phyloP scores from a whole-genome alignment of 2,329 filamentous ascomycete species.

The Phoma sp. region DNA sequence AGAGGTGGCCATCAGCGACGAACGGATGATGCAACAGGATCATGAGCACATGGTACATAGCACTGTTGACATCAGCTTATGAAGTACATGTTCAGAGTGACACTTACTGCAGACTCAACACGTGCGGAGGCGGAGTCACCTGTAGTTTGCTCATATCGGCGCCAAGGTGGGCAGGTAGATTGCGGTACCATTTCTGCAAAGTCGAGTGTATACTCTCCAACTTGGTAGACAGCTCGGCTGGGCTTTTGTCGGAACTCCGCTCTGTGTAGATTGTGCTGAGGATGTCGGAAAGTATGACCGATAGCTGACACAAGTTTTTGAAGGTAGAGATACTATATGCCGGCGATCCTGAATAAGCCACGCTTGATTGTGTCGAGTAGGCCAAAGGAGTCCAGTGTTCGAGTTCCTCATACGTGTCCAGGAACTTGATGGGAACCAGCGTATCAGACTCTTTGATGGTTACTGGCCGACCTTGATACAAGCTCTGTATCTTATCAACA shows the following conservation, averaged over 20 bases:
- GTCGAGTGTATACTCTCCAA: conserved; percentile 50
- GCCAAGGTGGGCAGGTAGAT: conserved; percentile 53
- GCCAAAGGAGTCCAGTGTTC: conserved; percentile 60
- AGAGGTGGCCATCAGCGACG: conserved; percentile 58
- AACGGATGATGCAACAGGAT: conserved; percentile 64
- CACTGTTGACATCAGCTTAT: conserved; percentile 18
- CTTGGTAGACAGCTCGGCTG: conserved; percentile 47
- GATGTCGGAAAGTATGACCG: conserved; percentile 54
- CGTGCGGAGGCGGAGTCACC: conserved; percentile 47
- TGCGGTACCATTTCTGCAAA: conserved; percentile 52
- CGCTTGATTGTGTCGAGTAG: conserved; percentile 29
- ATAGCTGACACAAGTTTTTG: conserved; percentile 52
- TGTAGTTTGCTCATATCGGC: conserved; percentile 43
- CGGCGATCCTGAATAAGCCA: conserved; percentile 46
- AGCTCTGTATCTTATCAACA: conserved; percentile 60
- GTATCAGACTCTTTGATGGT: conserved; percentile 56
- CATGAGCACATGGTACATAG: conserved; percentile 59
- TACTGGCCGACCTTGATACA: conserved; percentile 62
- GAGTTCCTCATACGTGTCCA: conserved; percentile 60
- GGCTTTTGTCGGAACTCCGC: conserved; percentile 41
- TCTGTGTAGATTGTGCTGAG: conserved; percentile 48
- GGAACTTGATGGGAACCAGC: conserved; percentile 56
- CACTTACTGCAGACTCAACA: conserved; percentile 34
- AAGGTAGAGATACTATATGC: conserved; percentile 56
- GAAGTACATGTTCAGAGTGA: not conserved